A percentile compares a stretch with the other conserved stretches of the same genome.
phyloP scores from a whole-genome alignment of 495 filamentous ascomycete genomes.

The Aspergillus heteromorphus region DNA sequence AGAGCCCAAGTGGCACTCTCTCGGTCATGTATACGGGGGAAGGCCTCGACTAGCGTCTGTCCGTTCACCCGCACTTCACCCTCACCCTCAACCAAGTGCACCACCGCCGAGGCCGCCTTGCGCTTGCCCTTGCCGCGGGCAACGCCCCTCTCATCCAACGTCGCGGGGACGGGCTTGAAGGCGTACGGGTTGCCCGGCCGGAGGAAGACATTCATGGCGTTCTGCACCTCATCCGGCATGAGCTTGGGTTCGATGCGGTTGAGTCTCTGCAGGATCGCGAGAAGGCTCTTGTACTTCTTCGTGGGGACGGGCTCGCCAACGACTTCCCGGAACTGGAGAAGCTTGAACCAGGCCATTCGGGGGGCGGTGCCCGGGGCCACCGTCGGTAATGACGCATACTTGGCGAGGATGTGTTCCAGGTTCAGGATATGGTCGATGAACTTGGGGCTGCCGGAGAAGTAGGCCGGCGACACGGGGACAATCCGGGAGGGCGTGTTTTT shows the following conservation, averaged over 20 bases:
- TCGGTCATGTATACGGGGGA: slow-evolving; percentile 85
- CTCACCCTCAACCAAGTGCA: slow-evolving; percentile 83
- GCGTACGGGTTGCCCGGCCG: slow-evolving; percentile 67
- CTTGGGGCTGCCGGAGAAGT: slow-evolving; percentile 79
- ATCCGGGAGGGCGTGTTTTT: slow-evolving; percentile 52
- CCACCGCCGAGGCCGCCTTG: slow-evolving; percentile 79
- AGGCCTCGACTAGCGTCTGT: slow-evolving; percentile 68
- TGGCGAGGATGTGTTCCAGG: slow-evolving; percentile 63
- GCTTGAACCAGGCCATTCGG: slow-evolving; percentile 77
- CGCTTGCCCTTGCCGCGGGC: slow-evolving; percentile 74
- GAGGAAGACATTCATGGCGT: slow-evolving; percentile 63
- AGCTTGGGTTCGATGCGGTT: slow-evolving; percentile 80
- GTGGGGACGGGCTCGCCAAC: slow-evolving; percentile 73
- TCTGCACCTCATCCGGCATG: slow-evolving; percentile 61
- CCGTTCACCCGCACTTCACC: slow-evolving; percentile 89
- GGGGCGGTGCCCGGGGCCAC: slow-evolving; percentile 59
- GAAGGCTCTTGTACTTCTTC: slow-evolving; percentile 70
- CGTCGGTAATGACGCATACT: slow-evolving; percentile 65
- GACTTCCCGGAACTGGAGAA: slow-evolving; percentile 66
- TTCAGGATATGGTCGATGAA: slow-evolving; percentile 82
- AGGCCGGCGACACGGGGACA: slow-evolving; percentile 79
- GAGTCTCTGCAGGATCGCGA: slow-evolving; percentile 70
- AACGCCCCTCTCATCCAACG: slow-evolving; percentile 68
- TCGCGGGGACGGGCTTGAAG: slow-evolving; percentile 47
- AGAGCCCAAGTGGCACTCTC: slow-evolving; percentile 92